Evolutionary conservation across 441 rosid species (phyloP).

Genomic region (Theobroma grandiflorum): DNA sequence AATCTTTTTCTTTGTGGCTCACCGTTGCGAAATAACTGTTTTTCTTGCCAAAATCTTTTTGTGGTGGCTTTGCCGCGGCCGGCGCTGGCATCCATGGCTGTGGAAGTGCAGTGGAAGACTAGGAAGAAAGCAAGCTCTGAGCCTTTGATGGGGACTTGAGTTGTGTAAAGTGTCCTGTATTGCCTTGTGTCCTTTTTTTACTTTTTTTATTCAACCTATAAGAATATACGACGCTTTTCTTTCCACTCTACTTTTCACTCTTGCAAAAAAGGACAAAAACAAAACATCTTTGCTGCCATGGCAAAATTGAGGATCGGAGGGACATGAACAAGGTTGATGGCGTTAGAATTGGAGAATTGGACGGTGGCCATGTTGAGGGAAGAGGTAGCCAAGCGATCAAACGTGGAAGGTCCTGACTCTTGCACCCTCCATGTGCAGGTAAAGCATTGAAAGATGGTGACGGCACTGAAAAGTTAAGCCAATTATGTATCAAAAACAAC

Average conservation of each 20-base stretch:
- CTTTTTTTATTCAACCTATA: background rate
- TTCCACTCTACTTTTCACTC: background rate
- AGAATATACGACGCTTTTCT: background rate
- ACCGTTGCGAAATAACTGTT: constrained; percentile 31
- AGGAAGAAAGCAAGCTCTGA: no score
- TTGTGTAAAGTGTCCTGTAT: no score
- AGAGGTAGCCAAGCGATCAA: constrained; percentile 76
- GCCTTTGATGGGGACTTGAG: background rate
- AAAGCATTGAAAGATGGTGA: constrained; percentile 70
- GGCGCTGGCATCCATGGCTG: no score
- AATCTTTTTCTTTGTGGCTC: constrained; percentile 43
- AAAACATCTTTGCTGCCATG: constrained; percentile 33
- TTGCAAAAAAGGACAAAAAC: background rate
- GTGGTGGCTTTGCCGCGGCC: no score
- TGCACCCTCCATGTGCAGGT: constrained; percentile 76
- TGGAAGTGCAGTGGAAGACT: no score
- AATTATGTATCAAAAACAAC: constrained; percentile 69
- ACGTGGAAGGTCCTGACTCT: constrained; percentile 48
- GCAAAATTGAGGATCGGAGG: constrained; percentile 86
- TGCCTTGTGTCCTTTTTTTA: background rate
- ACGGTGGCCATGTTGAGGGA: constrained; percentile 70
- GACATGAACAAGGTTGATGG: constrained; percentile 73
- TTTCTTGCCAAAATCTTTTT: no score
- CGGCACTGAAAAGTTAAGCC: constrained; percentile 55
- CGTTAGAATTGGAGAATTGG: constrained; percentile 85